phyloP scores from a whole-genome alignment of 2,329 filamentous ascomycete species.

The Aspergillus sp. region DNA sequence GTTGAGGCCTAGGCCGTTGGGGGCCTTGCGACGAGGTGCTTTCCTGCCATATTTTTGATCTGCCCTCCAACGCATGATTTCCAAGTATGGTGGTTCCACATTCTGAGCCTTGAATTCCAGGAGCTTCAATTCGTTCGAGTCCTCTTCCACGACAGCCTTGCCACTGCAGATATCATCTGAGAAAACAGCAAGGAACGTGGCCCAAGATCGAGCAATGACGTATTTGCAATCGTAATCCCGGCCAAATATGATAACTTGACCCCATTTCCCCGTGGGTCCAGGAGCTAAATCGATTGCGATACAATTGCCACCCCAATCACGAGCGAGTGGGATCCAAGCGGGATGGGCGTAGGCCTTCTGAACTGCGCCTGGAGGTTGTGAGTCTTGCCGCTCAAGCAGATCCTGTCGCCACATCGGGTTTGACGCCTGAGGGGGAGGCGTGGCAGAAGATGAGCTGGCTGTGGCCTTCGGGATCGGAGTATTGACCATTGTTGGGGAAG shows the following conservation, averaged over 20 bases:
- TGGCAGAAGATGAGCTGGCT: constrained; percentile 60
- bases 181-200: constrained; percentile 77
- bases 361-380: constrained; percentile 79
- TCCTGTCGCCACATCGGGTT: constrained; percentile 80
- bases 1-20: constrained; percentile 54
- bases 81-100: constrained; percentile 89
- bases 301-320: constrained; percentile 99
- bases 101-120: constrained; percentile 86
- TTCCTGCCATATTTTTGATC: constrained; percentile 87
- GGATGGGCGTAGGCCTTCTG: constrained; percentile 93
- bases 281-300: constrained; percentile 90
- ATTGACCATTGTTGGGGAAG: constrained; percentile 53
- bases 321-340: constrained; percentile 91
- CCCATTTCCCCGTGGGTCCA: constrained; percentile 87
- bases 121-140: constrained; percentile 85
- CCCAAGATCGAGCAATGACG: constrained; percentile 90
- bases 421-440: constrained; percentile 54
- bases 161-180: constrained; percentile 89
- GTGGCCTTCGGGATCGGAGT: constrained; percentile 71
- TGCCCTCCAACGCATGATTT: constrained; percentile 90
- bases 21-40: constrained; percentile 50
- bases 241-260: constrained; percentile 93
- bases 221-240: constrained; percentile 99
- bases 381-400: constrained; percentile 79
- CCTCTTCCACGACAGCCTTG: constrained; percentile 91